Conservation (phyloP, 164 flowering plant genomes). For the Piper longum region DNA sequence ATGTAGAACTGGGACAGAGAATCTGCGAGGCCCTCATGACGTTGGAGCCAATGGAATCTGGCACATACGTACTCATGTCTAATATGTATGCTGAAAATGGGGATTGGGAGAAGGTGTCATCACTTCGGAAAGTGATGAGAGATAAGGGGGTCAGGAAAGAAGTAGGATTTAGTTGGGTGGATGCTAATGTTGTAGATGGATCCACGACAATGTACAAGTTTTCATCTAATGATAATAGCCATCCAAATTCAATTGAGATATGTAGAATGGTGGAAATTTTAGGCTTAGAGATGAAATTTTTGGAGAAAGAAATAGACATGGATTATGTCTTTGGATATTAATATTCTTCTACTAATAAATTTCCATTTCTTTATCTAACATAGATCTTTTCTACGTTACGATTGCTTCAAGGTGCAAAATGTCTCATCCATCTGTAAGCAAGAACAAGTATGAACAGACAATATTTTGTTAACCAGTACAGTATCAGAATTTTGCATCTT, state of each 20-base stretch:
- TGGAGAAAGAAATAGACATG: slow-evolving; percentile 10
- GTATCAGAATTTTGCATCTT: no score
- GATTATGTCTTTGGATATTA: not conserved
- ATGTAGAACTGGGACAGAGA: slow-evolving; percentile 61
- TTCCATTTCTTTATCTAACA: no score
- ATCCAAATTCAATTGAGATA: slow-evolving; percentile 49
- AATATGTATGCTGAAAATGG: slow-evolving; percentile 81
- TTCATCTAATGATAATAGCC: slow-evolving; percentile 65
- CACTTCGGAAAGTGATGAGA: slow-evolving; percentile 63
- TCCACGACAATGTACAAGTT: slow-evolving; percentile 49
- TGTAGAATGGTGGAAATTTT: slow-evolving; percentile 36
- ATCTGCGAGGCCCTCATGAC: slow-evolving; percentile 39
- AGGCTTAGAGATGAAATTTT: slow-evolving; percentile 41
- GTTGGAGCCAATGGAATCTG: slow-evolving; percentile 66
- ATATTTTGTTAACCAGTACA: no score
- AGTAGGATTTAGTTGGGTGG: slow-evolving; percentile 89
- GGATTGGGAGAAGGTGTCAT: slow-evolving; percentile 77
- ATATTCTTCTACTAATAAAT: not conserved
- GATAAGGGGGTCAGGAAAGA: slow-evolving; percentile 59
- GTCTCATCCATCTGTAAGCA: no score
- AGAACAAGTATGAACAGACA: no score
- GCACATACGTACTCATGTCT: slow-evolving; percentile 70
- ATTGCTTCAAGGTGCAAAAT: no score
- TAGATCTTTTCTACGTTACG: no score
- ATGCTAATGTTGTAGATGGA: slow-evolving; percentile 31